phyloP scores from a whole-genome alignment of 148 eudicot species.

The Amaranthus palmeri region DNA sequence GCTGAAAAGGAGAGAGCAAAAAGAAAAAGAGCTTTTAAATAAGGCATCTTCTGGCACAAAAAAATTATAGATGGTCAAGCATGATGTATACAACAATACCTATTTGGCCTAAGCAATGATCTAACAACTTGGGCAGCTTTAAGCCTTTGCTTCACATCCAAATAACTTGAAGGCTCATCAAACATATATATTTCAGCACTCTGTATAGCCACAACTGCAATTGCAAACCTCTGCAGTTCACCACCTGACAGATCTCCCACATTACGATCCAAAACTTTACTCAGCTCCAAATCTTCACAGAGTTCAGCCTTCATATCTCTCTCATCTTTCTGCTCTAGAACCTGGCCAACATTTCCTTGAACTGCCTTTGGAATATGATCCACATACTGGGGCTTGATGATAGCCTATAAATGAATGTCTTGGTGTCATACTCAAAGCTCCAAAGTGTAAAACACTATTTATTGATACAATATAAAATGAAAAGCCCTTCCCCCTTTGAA shows the following conservation, averaged over 20 bases:
- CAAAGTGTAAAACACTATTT: too few relatives aligned
- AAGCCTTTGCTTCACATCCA: conserved; percentile 91
- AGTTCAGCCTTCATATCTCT: conserved; percentile 63
- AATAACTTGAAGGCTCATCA: conserved; percentile 96
- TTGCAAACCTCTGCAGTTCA: conserved; percentile 90
- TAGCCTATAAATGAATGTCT: conserved; percentile 37
- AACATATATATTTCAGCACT: conserved; percentile 89
- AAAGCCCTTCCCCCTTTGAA: too few relatives aligned
- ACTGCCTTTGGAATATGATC: conserved; percentile 94
- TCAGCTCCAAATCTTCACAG: conserved; percentile 66
- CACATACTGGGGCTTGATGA: conserved; percentile 93
- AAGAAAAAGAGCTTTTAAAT: conserved; percentile 6
- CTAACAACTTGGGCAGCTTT: conserved; percentile 92
- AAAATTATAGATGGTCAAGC: background rate
- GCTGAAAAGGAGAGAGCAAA: conserved; percentile 43
- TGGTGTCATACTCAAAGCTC: too few relatives aligned
- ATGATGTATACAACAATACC: conserved; percentile 31
- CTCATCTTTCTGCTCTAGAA: conserved; percentile 79
- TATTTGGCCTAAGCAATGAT: conserved; percentile 80
- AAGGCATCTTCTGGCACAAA: background rate
- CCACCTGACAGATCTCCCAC: conserved; percentile 96
- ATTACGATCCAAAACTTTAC: conserved; percentile 80
- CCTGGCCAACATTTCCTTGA: conserved; percentile 82
- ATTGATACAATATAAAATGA: too few relatives aligned
- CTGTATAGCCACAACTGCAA: conserved; percentile 82